phyloP scores from a whole-genome alignment of 1,284 basidiomycete species.

The Polyporus tsugae region DNA sequence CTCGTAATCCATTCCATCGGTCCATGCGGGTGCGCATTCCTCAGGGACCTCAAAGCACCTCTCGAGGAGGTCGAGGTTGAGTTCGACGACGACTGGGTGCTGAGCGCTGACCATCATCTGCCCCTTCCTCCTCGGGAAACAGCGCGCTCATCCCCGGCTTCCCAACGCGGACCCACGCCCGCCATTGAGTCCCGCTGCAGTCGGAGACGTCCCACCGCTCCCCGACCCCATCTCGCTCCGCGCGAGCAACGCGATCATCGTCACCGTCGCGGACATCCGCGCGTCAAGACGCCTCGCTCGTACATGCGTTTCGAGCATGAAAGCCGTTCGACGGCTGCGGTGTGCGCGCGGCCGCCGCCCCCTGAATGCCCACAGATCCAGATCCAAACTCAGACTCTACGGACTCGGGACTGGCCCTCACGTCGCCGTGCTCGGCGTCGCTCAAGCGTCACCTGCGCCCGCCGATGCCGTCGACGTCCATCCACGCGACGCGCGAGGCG shows the following conservation, averaged over 20 bases:
- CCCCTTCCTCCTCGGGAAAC: neutral
- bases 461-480: slow-evolving; percentile 18
- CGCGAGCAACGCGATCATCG: slow-evolving; percentile 24
- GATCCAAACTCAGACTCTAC: too few relatives aligned
- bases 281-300: slow-evolving; percentile 28
- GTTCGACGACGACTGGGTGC: slow-evolving; percentile 27
- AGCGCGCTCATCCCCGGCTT: neutral
- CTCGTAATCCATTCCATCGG: slow-evolving; percentile 18
- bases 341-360: slow-evolving; percentile 4
- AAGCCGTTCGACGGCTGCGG: slow-evolving; percentile 29
- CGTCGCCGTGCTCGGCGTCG: too few relatives aligned
- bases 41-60: slow-evolving; percentile 4
- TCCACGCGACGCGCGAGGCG: slow-evolving; percentile 26
- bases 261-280: slow-evolving; percentile 27
- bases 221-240: slow-evolving; percentile 27
- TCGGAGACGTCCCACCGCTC: slow-evolving; percentile 15
- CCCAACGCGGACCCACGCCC: neutral
- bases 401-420: too few relatives aligned
- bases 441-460: too few relatives aligned
- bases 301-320: slow-evolving; percentile 29
- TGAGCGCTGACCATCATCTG: slow-evolving; percentile 12
- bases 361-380: too few relatives aligned
- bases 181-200: neutral
- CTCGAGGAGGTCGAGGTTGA: slow-evolving; percentile 22
- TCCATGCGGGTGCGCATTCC: slow-evolving; percentile 21